A percentile compares a stretch with the other conserved stretches of the same genome.
These are phyloP conservation scores for Pythium phragmiticola DNA, from an alignment of 352 stramenopile species.

Conservation along the genomic window DNA sequence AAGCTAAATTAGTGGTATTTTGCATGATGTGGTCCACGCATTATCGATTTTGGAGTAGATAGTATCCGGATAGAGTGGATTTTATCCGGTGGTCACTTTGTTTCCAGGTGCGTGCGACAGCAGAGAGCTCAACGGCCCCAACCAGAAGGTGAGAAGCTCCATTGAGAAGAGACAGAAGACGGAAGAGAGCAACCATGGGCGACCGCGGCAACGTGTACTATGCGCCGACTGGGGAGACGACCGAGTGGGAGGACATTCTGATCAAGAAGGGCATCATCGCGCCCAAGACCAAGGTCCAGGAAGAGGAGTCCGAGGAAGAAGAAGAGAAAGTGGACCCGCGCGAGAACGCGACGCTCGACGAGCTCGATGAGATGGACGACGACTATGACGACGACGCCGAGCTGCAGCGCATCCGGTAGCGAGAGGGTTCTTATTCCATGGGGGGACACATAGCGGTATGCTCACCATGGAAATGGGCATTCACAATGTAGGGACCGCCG, in stretches of 20 bases:
- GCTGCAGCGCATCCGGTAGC: constrained; percentile 63
- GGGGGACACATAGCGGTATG: not conserved
- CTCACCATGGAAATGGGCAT: not conserved
- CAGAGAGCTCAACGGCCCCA: constrained; percentile 1
- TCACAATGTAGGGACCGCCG: constrained; percentile 52
- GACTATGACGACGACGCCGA: constrained; percentile 86
- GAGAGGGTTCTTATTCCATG: not conserved
- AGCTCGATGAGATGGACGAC: constrained; percentile 86
- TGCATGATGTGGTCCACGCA: not conserved
- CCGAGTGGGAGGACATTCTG: constrained; percentile 89
- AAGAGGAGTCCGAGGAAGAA: constrained; percentile 59
- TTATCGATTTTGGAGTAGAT: not conserved
- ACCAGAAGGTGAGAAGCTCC: not conserved
- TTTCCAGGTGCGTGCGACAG: constrained; percentile 5
- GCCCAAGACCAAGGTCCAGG: constrained; percentile 84
- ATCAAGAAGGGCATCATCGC: constrained; percentile 88
- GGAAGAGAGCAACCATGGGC: constrained; percentile 32
- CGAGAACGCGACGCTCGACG: constrained; percentile 79
- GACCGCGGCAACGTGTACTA: constrained; percentile 85
- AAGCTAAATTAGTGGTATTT: not conserved
- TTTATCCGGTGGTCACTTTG: not conserved
- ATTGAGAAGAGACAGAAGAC: not conserved
- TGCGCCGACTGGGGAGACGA: constrained; percentile 86
- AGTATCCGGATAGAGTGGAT: not conserved
- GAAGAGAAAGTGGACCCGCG: constrained; percentile 72